Evolutionary conservation across 2,329 filamentous ascomycete genomes (phyloP).

Genomic region (Monosporascus sp.): DNA sequence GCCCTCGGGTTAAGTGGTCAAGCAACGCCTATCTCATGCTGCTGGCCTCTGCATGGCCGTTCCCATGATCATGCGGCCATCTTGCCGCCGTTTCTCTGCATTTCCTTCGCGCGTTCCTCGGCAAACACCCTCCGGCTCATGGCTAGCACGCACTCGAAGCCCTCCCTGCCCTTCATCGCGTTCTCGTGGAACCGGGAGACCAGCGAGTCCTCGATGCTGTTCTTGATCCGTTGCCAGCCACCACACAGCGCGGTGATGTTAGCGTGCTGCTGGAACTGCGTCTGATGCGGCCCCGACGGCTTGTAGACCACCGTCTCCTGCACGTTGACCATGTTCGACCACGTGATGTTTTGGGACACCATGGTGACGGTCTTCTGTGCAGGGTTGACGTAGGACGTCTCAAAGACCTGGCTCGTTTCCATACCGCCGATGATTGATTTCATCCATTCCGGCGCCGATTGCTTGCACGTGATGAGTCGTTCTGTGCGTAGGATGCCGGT

Average conservation of each 20-base stretch:
- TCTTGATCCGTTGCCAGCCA: constrained; percentile 96
- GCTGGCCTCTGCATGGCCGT: too few relatives aligned
- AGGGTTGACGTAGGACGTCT: constrained; percentile 92
- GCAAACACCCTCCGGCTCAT: constrained; percentile 90
- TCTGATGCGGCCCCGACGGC: constrained; percentile 55
- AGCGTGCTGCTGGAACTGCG: constrained; percentile 82
- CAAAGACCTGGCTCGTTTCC: constrained; percentile 84
- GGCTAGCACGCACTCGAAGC: constrained; percentile 89
- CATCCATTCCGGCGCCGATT: constrained; percentile 71
- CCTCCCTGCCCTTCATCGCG: constrained; percentile 81
- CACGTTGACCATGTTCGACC: constrained; percentile 82
- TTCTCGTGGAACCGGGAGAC: constrained; percentile 90
- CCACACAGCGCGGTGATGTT: constrained; percentile 91
- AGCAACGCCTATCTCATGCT: too few relatives aligned
- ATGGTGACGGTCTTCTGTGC: constrained; percentile 82
- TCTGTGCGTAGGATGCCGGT: constrained; percentile 58
- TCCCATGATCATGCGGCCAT: constrained; percentile 18
- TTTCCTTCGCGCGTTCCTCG: constrained; percentile 70
- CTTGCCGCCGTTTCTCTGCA: constrained; percentile 24
- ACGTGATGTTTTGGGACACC: constrained; percentile 93
- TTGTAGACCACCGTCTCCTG: constrained; percentile 89
- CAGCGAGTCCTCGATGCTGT: constrained; percentile 88
- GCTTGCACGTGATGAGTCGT: constrained; percentile 57
- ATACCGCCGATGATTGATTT: constrained; percentile 71
- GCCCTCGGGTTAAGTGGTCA: too few relatives aligned